Conservation (phyloP, 371 early-diverging fungal species). For the Mortierella sp. region DNA sequence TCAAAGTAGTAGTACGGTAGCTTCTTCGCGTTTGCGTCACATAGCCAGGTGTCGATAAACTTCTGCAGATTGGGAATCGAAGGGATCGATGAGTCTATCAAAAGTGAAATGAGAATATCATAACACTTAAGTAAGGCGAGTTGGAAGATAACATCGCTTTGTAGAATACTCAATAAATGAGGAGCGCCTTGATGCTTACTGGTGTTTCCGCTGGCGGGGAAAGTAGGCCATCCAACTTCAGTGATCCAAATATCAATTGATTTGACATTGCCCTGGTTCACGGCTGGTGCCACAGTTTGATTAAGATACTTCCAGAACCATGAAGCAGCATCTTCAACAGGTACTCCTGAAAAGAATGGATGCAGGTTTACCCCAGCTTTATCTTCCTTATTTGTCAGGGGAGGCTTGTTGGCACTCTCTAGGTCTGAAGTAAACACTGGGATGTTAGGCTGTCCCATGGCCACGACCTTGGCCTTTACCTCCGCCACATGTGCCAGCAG, state of each 20-base stretch:
- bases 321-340: slow-evolving; percentile 60
- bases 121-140: too few relatives aligned
- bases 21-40: slow-evolving; percentile 64
- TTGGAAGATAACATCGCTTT: too few relatives aligned
- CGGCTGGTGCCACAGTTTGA: slow-evolving; percentile 14
- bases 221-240: slow-evolving; percentile 78
- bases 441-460: slow-evolving; percentile 56
- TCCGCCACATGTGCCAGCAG: slow-evolving; percentile 55
- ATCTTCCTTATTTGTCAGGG: slow-evolving; percentile 66
- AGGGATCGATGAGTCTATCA: slow-evolving; percentile 47
- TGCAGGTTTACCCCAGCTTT: slow-evolving; percentile 69
- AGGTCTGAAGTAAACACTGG: slow-evolving; percentile 72
- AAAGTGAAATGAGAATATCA: neutral
- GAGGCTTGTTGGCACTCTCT: slow-evolving; percentile 56
- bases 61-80: slow-evolving; percentile 64
- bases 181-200: too few relatives aligned
- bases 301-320: slow-evolving; percentile 67
- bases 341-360: slow-evolving; percentile 74
- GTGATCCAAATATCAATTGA: slow-evolving; percentile 62
- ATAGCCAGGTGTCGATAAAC: slow-evolving; percentile 63
- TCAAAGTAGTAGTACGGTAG: slow-evolving; percentile 74
- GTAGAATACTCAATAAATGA: too few relatives aligned
- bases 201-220: slow-evolving; percentile 53
- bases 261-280: neutral
- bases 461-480: slow-evolving; percentile 55